Evolutionary conservation across 768 basidiomycete species (phyloP).

Genomic region (Suillus tomentosus): DNA sequence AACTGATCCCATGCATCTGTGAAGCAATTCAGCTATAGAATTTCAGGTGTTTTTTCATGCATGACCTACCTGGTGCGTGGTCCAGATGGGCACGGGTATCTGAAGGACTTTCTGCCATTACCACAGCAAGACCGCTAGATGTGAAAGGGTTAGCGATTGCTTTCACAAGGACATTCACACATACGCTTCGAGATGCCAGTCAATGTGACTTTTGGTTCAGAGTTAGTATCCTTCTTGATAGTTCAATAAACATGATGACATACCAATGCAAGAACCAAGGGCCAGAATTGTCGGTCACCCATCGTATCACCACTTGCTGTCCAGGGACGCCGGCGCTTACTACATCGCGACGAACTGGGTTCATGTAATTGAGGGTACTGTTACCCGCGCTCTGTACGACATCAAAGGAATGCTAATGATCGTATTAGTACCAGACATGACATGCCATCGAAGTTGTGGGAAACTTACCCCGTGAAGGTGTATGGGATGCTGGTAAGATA

Average conservation of each 20-base stretch:
- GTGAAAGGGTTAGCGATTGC: neutral
- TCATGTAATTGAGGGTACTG: slow-evolving; percentile 10
- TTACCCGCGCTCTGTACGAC: slow-evolving; percentile 18
- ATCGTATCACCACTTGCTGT: slow-evolving; percentile 54
- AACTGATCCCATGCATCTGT: slow-evolving; percentile 28
- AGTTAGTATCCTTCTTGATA: neutral
- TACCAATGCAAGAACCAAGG: slow-evolving; percentile 44
- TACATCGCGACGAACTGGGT: slow-evolving; percentile 37
- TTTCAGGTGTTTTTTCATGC: neutral
- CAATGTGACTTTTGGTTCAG: slow-evolving; percentile 18
- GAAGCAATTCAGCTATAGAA: neutral
- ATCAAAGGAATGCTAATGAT: slow-evolving; percentile 14
- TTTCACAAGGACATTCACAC: neutral
- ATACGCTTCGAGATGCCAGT: slow-evolving; percentile 25
- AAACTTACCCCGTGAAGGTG: slow-evolving; percentile 34
- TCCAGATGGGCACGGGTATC: neutral
- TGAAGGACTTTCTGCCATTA: slow-evolving; percentile 30
- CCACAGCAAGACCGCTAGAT: slow-evolving; percentile 32
- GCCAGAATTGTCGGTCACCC: slow-evolving; percentile 64
- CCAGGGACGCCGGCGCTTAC: slow-evolving; percentile 32
- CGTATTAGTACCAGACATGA: neutral
- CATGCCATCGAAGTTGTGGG: neutral
- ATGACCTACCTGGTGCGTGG: neutral
- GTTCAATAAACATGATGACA: neutral
- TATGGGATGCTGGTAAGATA: slow-evolving; percentile 22